Conservation (phyloP, 2,329 filamentous ascomycete genomes). For the Cladosporium sp. region DNA sequence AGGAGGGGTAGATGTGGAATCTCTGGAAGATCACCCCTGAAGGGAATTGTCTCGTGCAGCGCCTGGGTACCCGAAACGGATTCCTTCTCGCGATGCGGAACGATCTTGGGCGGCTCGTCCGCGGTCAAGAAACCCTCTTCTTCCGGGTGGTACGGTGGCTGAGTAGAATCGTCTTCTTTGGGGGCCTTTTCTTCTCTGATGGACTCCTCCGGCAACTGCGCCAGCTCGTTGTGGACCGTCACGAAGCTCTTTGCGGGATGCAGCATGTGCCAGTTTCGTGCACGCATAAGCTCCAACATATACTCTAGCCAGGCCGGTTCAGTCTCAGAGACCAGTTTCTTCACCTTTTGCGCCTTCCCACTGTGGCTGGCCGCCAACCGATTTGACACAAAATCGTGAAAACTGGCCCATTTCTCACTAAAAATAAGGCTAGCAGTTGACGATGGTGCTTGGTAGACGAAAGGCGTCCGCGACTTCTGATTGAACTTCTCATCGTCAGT, state of each 20-base stretch:
- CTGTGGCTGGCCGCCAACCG: slow-evolving; percentile 41
- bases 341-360: slow-evolving; percentile 21
- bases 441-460: slow-evolving; percentile 79
- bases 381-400: slow-evolving; percentile 71
- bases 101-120: slow-evolving; percentile 16
- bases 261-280: slow-evolving; percentile 69
- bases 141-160: slow-evolving; percentile 14
- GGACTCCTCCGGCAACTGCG: slow-evolving; percentile 64
- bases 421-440: slow-evolving; percentile 77
- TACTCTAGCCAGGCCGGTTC: slow-evolving; percentile 75
- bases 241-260: slow-evolving; percentile 65
- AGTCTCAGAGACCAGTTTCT: slow-evolving; percentile 58
- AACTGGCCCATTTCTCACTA: slow-evolving; percentile 78
- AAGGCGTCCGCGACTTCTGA: slow-evolving; percentile 46
- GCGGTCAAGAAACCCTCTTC: slow-evolving; percentile 34
- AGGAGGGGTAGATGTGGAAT: slow-evolving; percentile 53
- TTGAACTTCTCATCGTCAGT: slow-evolving; percentile 12
- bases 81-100: slow-evolving; percentile 38
- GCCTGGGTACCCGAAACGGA: slow-evolving; percentile 45
- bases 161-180: slow-evolving; percentile 9
- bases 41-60: slow-evolving; percentile 43
- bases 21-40: slow-evolving; percentile 42
- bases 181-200: slow-evolving; percentile 11
- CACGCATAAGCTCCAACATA: slow-evolving; percentile 66
- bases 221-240: slow-evolving; percentile 72